These are phyloP conservation scores for Aspergillus tanneri DNA, from an alignment of 2,329 filamentous ascomycete genomes.

Conservation along the genomic window DNA sequence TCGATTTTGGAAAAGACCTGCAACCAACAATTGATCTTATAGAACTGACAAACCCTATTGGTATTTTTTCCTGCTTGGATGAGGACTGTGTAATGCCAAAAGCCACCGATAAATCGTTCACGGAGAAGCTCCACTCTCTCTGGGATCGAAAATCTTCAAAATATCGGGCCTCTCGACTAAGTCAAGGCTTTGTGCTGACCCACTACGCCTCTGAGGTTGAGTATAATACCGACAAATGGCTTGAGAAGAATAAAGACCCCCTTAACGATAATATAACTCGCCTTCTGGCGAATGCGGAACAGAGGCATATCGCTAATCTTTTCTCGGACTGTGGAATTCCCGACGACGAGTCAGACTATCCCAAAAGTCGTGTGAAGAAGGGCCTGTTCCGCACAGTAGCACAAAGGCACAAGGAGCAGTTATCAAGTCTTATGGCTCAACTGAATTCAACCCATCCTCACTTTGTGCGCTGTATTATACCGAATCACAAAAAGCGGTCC, in stretches of 20 bases:
- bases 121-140: conserved; percentile 91
- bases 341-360: conserved; percentile 69
- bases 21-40: conserved; percentile 98
- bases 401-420: conserved; percentile 94
- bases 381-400: conserved; percentile 95
- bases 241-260: conserved; percentile 99
- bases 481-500: conserved; percentile 95
- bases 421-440: conserved; percentile 93
- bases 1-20: conserved; percentile 94
- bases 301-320: conserved; percentile 78
- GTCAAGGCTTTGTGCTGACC: conserved; percentile 90
- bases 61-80: conserved; percentile 96
- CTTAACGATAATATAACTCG: conserved; percentile 95
- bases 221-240: conserved; percentile 90
- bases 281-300: conserved; percentile 75
- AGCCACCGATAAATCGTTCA: conserved; percentile 94
- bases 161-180: conserved; percentile 82
- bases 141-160: conserved; percentile 97
- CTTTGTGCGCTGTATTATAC: conserved; percentile 95
- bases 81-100: conserved; percentile 99
- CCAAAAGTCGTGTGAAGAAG: conserved; percentile 85
- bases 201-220: conserved; percentile 98
- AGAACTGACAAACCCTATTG: conserved; percentile 92
- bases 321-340: conserved; percentile 85
- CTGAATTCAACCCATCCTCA: conserved; percentile 96